Conservation (phyloP, 148 eudicot genomes). For the Camellia japonica region DNA sequence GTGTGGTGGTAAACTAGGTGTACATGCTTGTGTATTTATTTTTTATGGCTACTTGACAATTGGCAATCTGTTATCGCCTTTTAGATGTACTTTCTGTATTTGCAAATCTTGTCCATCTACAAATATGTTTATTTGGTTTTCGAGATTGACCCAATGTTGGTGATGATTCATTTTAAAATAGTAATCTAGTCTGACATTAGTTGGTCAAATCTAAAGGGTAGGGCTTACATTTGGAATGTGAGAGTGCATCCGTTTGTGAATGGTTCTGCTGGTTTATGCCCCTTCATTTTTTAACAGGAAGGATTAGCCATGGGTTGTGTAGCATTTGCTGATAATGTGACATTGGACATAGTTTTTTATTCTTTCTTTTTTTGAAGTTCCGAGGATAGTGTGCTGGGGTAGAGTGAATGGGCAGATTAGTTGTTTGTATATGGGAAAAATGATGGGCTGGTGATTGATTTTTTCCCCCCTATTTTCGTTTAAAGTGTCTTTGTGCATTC, state of each 20-base stretch:
- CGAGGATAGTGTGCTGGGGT: not conserved
- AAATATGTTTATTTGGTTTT: not conserved
- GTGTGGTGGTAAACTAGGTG: not conserved
- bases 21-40: not conserved
- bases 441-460: not conserved
- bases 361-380: too few relatives aligned
- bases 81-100: not conserved
- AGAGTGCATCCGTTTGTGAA: not conserved
- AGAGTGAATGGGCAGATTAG: not conserved
- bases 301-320: too few relatives aligned
- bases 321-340: too few relatives aligned
- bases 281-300: too few relatives aligned
- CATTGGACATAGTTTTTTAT: too few relatives aligned
- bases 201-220: not conserved
- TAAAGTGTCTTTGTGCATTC: not conserved
- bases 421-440: not conserved
- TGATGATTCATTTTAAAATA: not conserved
- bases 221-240: not conserved
- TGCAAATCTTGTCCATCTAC: not conserved
- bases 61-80: not conserved
- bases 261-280: not conserved
- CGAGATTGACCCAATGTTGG: not conserved
- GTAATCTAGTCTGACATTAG: not conserved
- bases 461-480: not conserved
- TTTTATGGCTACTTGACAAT: not conserved